phyloP scores from a whole-genome alignment of 1,139 yeast genomes.

The Debaryomyces nepalensis region DNA sequence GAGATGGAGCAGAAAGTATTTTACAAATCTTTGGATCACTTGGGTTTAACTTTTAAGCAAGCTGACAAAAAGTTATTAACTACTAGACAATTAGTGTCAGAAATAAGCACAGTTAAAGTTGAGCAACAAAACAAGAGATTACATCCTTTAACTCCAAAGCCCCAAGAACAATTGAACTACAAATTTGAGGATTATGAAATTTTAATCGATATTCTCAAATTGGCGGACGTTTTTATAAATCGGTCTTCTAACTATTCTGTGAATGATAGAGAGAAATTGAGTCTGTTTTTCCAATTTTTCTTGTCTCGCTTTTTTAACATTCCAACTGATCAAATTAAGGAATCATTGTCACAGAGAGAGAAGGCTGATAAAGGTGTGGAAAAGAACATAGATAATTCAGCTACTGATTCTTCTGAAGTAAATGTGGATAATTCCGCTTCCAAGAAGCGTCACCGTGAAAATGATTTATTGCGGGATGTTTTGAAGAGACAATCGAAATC shows the following conservation, averaged over 20 bases:
- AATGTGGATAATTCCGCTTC: constrained; percentile 23
- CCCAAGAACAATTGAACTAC: constrained; percentile 79
- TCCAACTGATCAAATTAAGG: constrained; percentile 36
- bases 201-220: constrained; percentile 70
- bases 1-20: constrained; percentile 96
- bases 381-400: constrained; percentile 18
- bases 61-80: constrained; percentile 92
- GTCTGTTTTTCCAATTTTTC: constrained; percentile 72
- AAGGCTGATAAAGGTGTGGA: constrained; percentile 18
- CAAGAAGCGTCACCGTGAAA: constrained; percentile 61
- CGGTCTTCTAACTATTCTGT: constrained; percentile 76
- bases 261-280: constrained; percentile 79
- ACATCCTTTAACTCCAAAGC: constrained; percentile 85
- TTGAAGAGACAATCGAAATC: constrained; percentile 67
- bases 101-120: constrained; percentile 87
- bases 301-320: constrained; percentile 70
- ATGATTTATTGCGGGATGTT: constrained; percentile 74
- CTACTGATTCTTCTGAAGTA: constrained; percentile 12
- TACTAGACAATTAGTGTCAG: constrained; percentile 86
- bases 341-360: constrained; percentile 30
- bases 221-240: constrained; percentile 71
- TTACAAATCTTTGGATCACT: constrained; percentile 90
- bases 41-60: constrained; percentile 94
- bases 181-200: constrained; percentile 68
- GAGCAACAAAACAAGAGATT: constrained; percentile 80